Percentiles rank a stretch among this genome's conserved stretches.
These are phyloP conservation scores for Emiliania huxleyi DNA, from an alignment of 78 protist genomes.

Conservation along the genomic window DNA sequence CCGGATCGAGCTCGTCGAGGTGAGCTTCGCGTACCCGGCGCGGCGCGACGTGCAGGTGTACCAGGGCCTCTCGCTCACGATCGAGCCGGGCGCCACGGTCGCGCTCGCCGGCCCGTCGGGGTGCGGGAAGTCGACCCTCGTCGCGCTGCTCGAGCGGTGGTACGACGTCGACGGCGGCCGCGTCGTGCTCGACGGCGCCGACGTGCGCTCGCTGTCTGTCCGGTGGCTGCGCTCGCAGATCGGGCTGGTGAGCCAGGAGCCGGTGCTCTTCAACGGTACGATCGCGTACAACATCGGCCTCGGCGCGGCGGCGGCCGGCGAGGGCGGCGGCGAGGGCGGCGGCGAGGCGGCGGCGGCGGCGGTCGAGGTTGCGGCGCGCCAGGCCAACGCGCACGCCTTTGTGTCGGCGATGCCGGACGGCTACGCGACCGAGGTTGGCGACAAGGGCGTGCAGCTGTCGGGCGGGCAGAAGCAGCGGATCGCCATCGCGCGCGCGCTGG, in stretches of 20 bases:
- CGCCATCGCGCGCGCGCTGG: too few relatives aligned
- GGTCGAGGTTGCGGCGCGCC: too few relatives aligned
- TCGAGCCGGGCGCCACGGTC: constrained; percentile 60
- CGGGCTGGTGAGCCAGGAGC: constrained; percentile 76
- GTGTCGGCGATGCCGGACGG: constrained; percentile 69
- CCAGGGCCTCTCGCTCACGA: constrained; percentile 54
- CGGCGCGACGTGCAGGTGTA: constrained; percentile 56
- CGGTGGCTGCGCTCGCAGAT: constrained; percentile 28
- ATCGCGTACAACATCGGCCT: not conserved
- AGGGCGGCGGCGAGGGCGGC: too few relatives aligned
- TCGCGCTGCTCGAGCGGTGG: not conserved
- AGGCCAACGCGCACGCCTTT: too few relatives aligned
- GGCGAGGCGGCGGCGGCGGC: too few relatives aligned
- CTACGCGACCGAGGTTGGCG: constrained; percentile 82
- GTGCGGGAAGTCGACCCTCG: constrained; percentile 60
- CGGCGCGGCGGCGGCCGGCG: too few relatives aligned
- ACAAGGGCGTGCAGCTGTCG: constrained; percentile 75
- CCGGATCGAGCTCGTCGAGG: constrained; percentile 37
- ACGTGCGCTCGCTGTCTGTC: constrained; percentile 15
- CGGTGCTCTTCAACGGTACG: not conserved
- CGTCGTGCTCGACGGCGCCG: constrained; percentile 77
- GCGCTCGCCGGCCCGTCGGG: constrained; percentile 87
- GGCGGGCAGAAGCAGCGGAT: too few relatives aligned
- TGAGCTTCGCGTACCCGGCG: constrained; percentile 45
- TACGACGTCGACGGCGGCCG: constrained; percentile 73